phyloP scores from a whole-genome alignment of 78 protist species.

The Dictyostelium capitatum region DNA sequence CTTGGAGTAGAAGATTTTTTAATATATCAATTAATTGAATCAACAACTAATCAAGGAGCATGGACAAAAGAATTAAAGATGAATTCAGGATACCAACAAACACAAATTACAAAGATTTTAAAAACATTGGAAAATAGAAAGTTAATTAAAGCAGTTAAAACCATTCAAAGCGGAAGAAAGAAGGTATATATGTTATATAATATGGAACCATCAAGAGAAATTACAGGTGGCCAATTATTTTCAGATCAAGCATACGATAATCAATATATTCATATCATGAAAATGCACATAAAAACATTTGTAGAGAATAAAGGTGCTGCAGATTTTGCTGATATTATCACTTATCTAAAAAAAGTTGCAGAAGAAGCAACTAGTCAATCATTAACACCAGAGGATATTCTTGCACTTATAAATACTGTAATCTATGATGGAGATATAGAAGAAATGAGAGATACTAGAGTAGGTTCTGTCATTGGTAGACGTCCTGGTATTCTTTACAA shows the following conservation, averaged over 20 bases:
- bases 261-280: constrained; percentile 60
- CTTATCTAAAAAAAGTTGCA: constrained; percentile 38
- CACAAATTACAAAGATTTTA: constrained; percentile 79
- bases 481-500: constrained; percentile 44
- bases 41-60: constrained; percentile 46
- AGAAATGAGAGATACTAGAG: constrained; percentile 68
- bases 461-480: not conserved
- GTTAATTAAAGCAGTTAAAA: constrained; percentile 82
- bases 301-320: constrained; percentile 57
- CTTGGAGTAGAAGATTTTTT: constrained; percentile 78
- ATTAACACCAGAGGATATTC: constrained; percentile 27
- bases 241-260: constrained; percentile 59
- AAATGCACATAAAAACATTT: constrained; percentile 24
- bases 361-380: constrained; percentile 29
- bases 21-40: constrained; percentile 75
- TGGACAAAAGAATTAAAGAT: constrained; percentile 81
- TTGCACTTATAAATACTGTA: not conserved
- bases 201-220: constrained; percentile 82
- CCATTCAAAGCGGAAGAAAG: constrained; percentile 74
- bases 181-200: constrained; percentile 85
- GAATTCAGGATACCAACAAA: constrained; percentile 62
- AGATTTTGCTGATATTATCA: constrained; percentile 34
- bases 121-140: constrained; percentile 76
- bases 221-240: constrained; percentile 85
- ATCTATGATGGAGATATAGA: constrained; percentile 75